A percentile compares a stretch with the other conserved stretches of the same genome.
These are phyloP conservation scores for Omphalea diandra DNA, from an alignment of 441 rosid species.

Conservation along the genomic window DNA sequence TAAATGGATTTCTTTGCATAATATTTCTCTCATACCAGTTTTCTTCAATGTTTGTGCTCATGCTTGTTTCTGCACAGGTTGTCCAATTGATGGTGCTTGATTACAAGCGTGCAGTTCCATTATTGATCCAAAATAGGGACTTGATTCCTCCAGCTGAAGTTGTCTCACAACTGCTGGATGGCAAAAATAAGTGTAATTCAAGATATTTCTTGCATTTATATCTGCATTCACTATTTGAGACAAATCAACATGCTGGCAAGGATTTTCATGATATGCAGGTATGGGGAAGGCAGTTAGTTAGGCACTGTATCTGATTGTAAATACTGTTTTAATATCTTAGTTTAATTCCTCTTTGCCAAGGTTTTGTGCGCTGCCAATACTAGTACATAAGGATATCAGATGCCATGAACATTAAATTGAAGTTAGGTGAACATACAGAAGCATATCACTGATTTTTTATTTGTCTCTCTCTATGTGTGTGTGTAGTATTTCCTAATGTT, in stretches of 20 bases:
- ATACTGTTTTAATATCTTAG: background rate
- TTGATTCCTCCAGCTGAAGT: slow-evolving; percentile 85
- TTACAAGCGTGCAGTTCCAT: slow-evolving; percentile 72
- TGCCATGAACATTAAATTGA: slow-evolving; percentile 1
- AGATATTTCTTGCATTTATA: slow-evolving; percentile 84
- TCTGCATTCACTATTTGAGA: slow-evolving; percentile 85
- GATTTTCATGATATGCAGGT: slow-evolving; percentile 99
- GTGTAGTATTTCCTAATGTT: background rate
- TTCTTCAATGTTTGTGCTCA: slow-evolving; percentile 8
- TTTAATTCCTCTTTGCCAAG: background rate
- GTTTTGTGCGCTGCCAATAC: slow-evolving; percentile 4
- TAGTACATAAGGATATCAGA: background rate
- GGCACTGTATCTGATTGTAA: background rate
- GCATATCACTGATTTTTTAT: background rate
- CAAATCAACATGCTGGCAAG: slow-evolving; percentile 74
- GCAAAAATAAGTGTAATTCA: slow-evolving; percentile 66
- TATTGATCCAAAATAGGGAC: slow-evolving; percentile 83
- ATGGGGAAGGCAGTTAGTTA: slow-evolving; percentile 10
- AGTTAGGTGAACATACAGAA: background rate
- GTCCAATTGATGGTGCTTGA: slow-evolving; percentile 91
- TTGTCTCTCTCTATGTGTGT: too few species aligned
- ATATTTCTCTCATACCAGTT: background rate
- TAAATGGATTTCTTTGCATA: slow-evolving; percentile 17
- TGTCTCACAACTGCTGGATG: slow-evolving; percentile 61
- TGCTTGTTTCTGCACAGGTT: slow-evolving; percentile 55